These are phyloP conservation scores for Euphorbia pulcherrima DNA, from an alignment of 345 rosid genomes.

Conservation along the genomic window DNA sequence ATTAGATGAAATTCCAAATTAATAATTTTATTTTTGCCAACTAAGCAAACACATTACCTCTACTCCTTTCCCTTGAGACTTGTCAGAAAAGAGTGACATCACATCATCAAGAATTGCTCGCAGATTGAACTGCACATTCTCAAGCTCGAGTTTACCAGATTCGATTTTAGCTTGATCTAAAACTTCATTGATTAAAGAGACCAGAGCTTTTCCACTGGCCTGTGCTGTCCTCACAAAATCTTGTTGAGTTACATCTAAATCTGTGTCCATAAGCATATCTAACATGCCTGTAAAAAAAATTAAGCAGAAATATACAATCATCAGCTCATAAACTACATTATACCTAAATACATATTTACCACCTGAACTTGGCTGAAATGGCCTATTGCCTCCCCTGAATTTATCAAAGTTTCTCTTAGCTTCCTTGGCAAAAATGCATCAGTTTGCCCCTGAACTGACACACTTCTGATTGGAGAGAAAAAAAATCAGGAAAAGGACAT, in stretches of 20 bases:
- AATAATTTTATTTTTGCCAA: background rate
- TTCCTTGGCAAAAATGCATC: no score
- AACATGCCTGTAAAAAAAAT: conserved; percentile 68
- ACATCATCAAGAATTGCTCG: conserved; percentile 84
- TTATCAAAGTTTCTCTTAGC: no score
- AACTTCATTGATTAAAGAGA: conserved; percentile 85
- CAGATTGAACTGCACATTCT: conserved; percentile 73
- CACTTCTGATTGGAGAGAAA: no score
- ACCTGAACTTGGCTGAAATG: no score
- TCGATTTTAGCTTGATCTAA: conserved; percentile 94
- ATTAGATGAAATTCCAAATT: conserved; percentile 9
- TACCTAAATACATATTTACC: no score
- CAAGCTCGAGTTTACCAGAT: conserved; percentile 95
- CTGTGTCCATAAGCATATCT: conserved; percentile 86
- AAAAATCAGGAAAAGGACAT: no score
- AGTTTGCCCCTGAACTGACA: no score
- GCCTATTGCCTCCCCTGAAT: no score
- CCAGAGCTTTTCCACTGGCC: conserved; percentile 88
- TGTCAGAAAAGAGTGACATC: conserved; percentile 84
- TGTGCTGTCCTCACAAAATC: conserved; percentile 90
- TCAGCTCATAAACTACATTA: conserved; percentile 7
- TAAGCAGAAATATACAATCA: conserved; percentile 3
- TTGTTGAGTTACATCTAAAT: conserved; percentile 81
- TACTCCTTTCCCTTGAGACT: conserved; percentile 78
- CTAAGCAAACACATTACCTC: conserved; percentile 50